phyloP scores from a whole-genome alignment of 139 green algal genomes.

The Coelastrella sp. region DNA sequence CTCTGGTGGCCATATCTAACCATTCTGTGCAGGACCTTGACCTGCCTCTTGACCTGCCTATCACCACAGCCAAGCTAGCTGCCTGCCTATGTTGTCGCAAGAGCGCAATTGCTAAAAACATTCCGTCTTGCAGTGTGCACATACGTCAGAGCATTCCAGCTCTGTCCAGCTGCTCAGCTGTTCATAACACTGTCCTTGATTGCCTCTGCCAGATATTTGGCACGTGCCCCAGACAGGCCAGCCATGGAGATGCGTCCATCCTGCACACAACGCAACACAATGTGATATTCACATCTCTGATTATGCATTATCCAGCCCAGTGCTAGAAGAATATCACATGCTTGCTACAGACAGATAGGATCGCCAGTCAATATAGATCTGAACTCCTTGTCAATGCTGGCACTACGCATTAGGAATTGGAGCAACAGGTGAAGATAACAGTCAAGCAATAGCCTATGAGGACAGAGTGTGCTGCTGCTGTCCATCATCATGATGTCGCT shows the following conservation, averaged over 20 bases:
- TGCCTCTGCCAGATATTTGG: slow-evolving; percentile 11
- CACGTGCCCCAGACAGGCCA: slow-evolving; percentile 19
- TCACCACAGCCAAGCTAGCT: no score
- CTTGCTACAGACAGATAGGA: no score
- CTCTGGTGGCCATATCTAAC: no score
- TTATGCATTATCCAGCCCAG: not conserved
- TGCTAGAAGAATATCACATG: not conserved
- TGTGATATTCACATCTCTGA: not conserved
- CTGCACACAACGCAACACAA: not conserved
- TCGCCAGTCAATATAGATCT: no score
- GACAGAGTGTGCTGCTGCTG: not conserved
- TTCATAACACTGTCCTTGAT: slow-evolving; percentile 37
- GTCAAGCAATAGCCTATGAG: not conserved
- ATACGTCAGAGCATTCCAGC: no score
- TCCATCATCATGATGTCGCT: no score
- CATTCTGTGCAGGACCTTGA: no score
- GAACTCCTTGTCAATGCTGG: no score
- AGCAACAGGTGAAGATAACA: not conserved
- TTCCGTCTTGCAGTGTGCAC: no score
- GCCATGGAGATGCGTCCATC: slow-evolving; percentile 41
- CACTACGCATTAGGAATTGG: no score
- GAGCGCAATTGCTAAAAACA: not conserved
- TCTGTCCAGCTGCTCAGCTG: not conserved
- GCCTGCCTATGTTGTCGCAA: not conserved
- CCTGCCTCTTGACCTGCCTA: no score